Base-by-base conservation (phyloP, 345 rosid genomes). In the Eucalyptus cloeziana region DNA sequence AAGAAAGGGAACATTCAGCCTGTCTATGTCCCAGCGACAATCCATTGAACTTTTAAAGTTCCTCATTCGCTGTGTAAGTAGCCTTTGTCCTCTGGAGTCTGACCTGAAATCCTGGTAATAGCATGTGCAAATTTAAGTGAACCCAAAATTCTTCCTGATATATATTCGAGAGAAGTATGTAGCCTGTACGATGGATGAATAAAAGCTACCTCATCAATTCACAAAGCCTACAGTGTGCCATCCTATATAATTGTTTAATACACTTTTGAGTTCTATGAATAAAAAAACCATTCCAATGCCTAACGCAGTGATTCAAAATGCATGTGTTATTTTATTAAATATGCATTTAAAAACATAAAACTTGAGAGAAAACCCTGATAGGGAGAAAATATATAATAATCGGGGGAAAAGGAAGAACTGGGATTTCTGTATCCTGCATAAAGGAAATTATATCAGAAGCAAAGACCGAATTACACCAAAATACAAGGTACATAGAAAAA, bases 31-130 rank as follows among this genome's bases (percentile, higher is more conserved):
- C 90, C 91, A 87, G 58, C 96, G 95, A 91, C 97, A 96, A 88
- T 69, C 88, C 91, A 91, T 91, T 88, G 83, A 88, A 89, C 95
- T 89, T 93, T 94, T 95, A 17, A 87, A 89, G 90, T 88, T 93
- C 92, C 99, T 95, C 93, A 92, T 90, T 90, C 97, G 93, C 90
- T 96, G 99, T 93, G 92, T 90, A 83, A 98, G 96, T 52, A 94
- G 90, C 45, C 86, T 80, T 79, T 93, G 93, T 76, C 99, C 99
- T 89, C 99, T 94, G 89, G 88, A 90, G 92, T 97, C 99, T 89
- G 93, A 93, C 93, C 99, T 94, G 89, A 89, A 91, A 86, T 96
- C 99, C 99, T 98, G 97, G 88, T 86, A 90, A 93, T 52, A 81
- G 88, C 90, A 92, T 10, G 12, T 51, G 31, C 10, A 30, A 60